Evolutionary conservation across 176 grass and related monocot species (phyloP), one percentile per base, ranked within the genome.

Genomic region (Avena sativa): DNA sequence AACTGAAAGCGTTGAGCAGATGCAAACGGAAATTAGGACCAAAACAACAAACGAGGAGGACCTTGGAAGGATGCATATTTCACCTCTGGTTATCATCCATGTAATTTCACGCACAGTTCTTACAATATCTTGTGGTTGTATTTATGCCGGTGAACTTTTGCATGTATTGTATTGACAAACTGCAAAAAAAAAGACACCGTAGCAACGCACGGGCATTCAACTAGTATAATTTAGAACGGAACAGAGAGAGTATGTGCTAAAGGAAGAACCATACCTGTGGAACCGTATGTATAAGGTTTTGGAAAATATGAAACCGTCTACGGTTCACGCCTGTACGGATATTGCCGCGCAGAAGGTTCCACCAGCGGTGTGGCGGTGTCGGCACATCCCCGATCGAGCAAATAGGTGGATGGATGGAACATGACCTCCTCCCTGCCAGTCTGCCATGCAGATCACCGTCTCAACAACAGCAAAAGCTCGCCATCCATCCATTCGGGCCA

Each of bases 1-100:
- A 19, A 30, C 3, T 9, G 16, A 51, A 43, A 80, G 78, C 38
- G 84, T 49, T 75, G 59, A 80, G 49, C 58, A 12, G 60, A 58
- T 43, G 49, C 67, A 68, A 76, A 68, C 23, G 15, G 59, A 84
- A 75, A 76, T 2, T 11, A 80, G 21, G 52, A 79, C 5, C 44
- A 36, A 73, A 38, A 84, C 72, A 40, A 40, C 73, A 53, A 49
- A 63, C 48, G 89, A 62, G 12, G 52, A 82, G 47, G 56, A 17
- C 8, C 2, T 25, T 16, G 14, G 6, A 46, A 72, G 9, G 57
- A 23, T 11, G 21, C 19, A 10, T 20, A 10, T 38, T 76, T 89
- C 66, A 56, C 12, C 25, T 65, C 74, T 20, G 2, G 20, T 79
- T 86, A 26, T 49, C 48, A 49, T 91, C 74, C 25, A 28, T 91